Evolutionary conservation across 306 rosid genomes (phyloP), one percentile per base, ranked within the genome.

Genomic region (Dryas octopetala): DNA sequence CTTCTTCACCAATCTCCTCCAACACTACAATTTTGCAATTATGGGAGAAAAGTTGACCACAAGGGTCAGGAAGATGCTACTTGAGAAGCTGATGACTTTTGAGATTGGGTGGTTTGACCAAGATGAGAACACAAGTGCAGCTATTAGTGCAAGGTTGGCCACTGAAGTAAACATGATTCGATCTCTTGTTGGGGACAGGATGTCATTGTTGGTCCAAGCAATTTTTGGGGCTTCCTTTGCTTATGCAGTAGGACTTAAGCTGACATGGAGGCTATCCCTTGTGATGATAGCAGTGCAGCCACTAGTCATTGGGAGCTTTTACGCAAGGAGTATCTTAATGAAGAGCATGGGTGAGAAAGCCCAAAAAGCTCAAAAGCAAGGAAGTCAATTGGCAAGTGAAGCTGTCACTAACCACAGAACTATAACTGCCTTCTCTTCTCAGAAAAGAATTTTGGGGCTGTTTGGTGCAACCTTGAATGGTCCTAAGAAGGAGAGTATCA

Each of bases 211-310:
- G 66, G 84, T 89, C 57, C 96, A 91, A 85, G 93, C 98, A 62
- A 10, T 94, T 68, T 94, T 90, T 3, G 87, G 98, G 17, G 85
- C 97, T 10, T 10, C 67, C 43, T 87, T 94, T 73, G 93, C 97
- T 53, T 94, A 94, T 78, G 66, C 83, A 5, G 72, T 87, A 15
- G 95, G 91, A 66, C 90, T 94, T 74, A 79, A 72, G 28, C 91
- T 94, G 76, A 86, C 98, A 67, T 88, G 93, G 97, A 88, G 80
- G 87, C 89, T 94, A 43, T 78, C 97, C 54, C 90, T 91, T 66
- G 96, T 94, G 79, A 87, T 94, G 97, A 94, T 90, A 79, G 87
- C 93, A 38, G 96, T 91, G 83, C 96, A 94, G 66, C 97, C 97
- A 62, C 46, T 94, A 57, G 94, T 94, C 65, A 87, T 94, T 19